phyloP scores from a whole-genome alignment of 2,329 filamentous ascomycete species.

The Cercospora beticola region DNA sequence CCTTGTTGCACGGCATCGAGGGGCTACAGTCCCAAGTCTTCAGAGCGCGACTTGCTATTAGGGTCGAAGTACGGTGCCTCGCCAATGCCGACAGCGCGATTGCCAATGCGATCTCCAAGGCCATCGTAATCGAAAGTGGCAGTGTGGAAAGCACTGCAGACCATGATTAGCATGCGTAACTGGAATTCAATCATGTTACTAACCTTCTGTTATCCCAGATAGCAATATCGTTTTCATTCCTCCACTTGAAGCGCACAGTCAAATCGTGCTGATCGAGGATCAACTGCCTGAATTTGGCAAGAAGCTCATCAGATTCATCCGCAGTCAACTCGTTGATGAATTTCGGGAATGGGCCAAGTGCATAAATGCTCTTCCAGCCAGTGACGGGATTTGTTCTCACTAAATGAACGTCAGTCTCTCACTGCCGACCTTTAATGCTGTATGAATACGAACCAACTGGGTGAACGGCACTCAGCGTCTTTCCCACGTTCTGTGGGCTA shows the following conservation, averaged over 20 bases:
- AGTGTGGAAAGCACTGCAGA: slow-evolving; percentile 56
- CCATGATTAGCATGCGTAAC: slow-evolving; percentile 64
- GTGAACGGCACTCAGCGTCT: slow-evolving; percentile 36
- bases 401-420: not conserved
- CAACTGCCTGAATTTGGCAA: slow-evolving; percentile 33
- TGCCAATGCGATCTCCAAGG: slow-evolving; percentile 52
- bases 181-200: not conserved
- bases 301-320: slow-evolving; percentile 29
- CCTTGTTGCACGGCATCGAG: not conserved
- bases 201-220: slow-evolving; percentile 64
- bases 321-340: slow-evolving; percentile 54
- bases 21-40: slow-evolving; percentile 11
- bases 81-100: slow-evolving; percentile 56
- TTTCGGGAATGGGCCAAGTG: slow-evolving; percentile 57
- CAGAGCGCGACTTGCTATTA: slow-evolving; percentile 47
- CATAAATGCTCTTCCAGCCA: slow-evolving; percentile 62
- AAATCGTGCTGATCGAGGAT: slow-evolving; percentile 53
- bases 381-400: slow-evolving; percentile 61
- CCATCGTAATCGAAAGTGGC: slow-evolving; percentile 63
- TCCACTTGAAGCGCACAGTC: slow-evolving; percentile 52
- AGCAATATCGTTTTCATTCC: slow-evolving; percentile 50
- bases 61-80: slow-evolving; percentile 58
- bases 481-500: slow-evolving; percentile 29
- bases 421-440: too few relatives aligned
- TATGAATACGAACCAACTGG: slow-evolving; percentile 43